phyloP scores from a whole-genome alignment of 106 monocot genomes.

The Triglochin maritima region DNA sequence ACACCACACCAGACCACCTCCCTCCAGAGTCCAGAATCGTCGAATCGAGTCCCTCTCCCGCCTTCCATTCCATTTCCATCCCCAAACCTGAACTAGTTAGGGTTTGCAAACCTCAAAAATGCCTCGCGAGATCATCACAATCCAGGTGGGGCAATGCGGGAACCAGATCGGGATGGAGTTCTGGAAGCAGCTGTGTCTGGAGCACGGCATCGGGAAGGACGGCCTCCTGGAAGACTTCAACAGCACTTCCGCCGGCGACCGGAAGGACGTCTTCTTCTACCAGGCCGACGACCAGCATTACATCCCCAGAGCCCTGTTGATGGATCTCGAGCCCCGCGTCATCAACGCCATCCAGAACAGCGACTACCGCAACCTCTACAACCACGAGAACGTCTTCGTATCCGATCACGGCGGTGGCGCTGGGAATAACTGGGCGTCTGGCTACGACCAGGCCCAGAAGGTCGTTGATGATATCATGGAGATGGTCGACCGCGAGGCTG shows the following conservation, averaged over 20 bases:
- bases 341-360: constrained; percentile 95
- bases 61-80: no score
- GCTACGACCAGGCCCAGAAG: constrained; percentile 97
- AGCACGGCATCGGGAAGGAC: constrained; percentile 99
- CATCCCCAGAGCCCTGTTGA: constrained; percentile 85
- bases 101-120: constrained; percentile 15
- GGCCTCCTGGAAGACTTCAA: constrained; percentile 98
- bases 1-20: no score
- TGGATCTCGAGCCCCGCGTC: constrained; percentile 97
- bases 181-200: constrained; percentile 99
- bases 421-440: constrained; percentile 98
- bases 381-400: constrained; percentile 92
- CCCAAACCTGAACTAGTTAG: no score
- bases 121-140: constrained; percentile 99
- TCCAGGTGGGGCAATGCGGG: constrained; percentile 99
- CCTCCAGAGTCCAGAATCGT: no score
- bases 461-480: constrained; percentile 99
- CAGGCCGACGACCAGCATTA: constrained; percentile 99
- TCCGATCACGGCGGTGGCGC: constrained; percentile 97
- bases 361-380: constrained; percentile 96
- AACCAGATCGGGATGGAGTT: constrained; percentile 99
- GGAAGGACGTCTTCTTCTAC: constrained; percentile 99
- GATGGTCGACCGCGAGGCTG: constrained; percentile 98
- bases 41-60: no score
- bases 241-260: constrained; percentile 62